Evolutionary conservation across 2,329 filamentous ascomycete species (phyloP), one percentile per base, ranked within the genome.

Genomic region (Nigrospora sphaerica): DNA sequence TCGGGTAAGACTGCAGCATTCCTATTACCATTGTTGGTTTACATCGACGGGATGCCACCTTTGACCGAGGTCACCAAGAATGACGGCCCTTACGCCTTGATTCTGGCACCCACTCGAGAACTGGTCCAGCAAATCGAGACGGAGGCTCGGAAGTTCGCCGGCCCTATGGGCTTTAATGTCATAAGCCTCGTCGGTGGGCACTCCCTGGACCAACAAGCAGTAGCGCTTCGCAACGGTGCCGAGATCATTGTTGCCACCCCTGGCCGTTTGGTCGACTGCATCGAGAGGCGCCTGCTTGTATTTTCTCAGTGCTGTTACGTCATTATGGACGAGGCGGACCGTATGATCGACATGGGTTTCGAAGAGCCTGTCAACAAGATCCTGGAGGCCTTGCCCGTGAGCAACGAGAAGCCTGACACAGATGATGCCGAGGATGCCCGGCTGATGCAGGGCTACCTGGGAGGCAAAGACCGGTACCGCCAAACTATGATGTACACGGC

Each of bases 401-500:
- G 78, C 42, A 97, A 98, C 66, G 88, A 95, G 66, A 98, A 97
- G 66, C 93, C 93, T 0, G 93, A 98, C 65, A 86, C 81, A 0
- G 92, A 97, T 12, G 88, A 88, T 45, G 93, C 93, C 6, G 93
- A 98, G 65, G 80, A 97, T 61, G 75, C 87, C 0, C 73, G 78
- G 47, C 81, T 85, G n/a, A 97, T 97, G 92, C 85, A 83, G 57
- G 78, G 81, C 48, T 86, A 86, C 57, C 70, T 95, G 2, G 83
- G 84, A 45, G 81, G 81, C n/a, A 81, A 82, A 54, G 85, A 90
- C 58, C 79, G 86, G 18, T 97, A 97, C 70, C 78, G 93, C 49
- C 92, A 98, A 67, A 98, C 93, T 0, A 98, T 98, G 93, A 98
- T 98, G 93, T 98, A 97, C 80, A 97, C 93, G 54, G 93, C 93